Evolutionary conservation across 2,329 filamentous ascomycete genomes (phyloP), one percentile per base, ranked within the genome.

Genomic region (Moelleriella libera): DNA sequence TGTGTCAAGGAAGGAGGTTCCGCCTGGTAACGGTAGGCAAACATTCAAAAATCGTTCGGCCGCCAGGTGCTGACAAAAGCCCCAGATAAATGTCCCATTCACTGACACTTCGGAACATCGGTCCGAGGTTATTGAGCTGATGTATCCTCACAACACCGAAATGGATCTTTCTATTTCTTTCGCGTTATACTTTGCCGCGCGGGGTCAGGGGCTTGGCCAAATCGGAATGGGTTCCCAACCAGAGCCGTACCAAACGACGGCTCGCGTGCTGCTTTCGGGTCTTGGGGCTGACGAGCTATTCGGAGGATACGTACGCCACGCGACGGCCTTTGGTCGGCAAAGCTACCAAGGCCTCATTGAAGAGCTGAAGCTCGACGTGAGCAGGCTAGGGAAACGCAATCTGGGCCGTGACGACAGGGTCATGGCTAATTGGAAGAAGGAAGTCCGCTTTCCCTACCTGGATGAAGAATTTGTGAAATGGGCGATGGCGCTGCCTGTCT

Each of bases 121-220:
- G 51, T 58, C 73, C 3, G 74, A 73, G 30, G 76, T 98, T 21
- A 75, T 89, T 39, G 74, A 78, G 2, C 70, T 98, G 14, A 96
- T 98, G 62, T 74, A 84, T 55, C 92, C 92, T 0, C 92, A 98
- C 64, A 90, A 95, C 54, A 98, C 92, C 0, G 92, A 98, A 64
- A 98, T 98, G 92, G 92, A 98, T 58, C 72, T 98, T 1, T 98
- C 92, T 4, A 98, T 98, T 56, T 85, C 86, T 0, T 83, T 78
- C 55, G 92, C 92, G 0, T 71, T 98, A n/a, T 97, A 96, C 63
- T 98, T 98, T 67, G 88, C 92, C 5, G 82, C 90, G 0, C 77
- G 88, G 40, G 90, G 88, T 1, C 62, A 68, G 45, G 87, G 83
- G 0, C 53, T 62, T 14, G 68, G 71, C 40, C 66, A 66, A 47